Percentiles rank a stretch among this genome's conserved stretches.
These are phyloP conservation scores for Stagonosporopsis cucurbitacearum DNA, from an alignment of 2,329 filamentous ascomycete species.

Conservation along the genomic window DNA sequence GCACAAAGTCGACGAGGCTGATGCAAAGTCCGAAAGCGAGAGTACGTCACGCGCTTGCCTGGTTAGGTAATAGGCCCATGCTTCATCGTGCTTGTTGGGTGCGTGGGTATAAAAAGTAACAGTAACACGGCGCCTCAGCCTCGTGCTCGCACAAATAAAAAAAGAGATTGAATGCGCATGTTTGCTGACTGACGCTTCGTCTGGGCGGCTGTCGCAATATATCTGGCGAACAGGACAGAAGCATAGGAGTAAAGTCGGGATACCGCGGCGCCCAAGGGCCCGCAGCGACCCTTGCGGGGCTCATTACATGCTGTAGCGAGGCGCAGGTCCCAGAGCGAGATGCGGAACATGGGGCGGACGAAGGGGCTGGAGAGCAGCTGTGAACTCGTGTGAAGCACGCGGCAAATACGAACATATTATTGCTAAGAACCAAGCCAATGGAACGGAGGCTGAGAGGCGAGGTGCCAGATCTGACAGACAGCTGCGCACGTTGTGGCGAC, in stretches of 20 bases:
- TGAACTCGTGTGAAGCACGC: background rate
- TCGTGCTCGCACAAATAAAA: conserved; percentile 14
- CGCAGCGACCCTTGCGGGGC: conserved; percentile 14
- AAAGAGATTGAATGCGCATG: conserved; percentile 14
- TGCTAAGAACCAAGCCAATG: conserved; percentile 10
- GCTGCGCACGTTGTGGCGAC: conserved; percentile 28
- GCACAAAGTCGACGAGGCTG: conserved; percentile 8
- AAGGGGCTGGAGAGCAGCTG: conserved; percentile 4
- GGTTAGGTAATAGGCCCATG: background rate
- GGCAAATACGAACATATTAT: conserved; percentile 8
- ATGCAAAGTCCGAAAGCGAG: conserved; percentile 9
- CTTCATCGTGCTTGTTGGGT: conserved; percentile 2
- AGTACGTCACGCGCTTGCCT: conserved; percentile 18
- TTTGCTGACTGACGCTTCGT: background rate
- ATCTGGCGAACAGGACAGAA: background rate
- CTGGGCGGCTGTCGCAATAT: background rate
- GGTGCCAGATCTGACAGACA: conserved; percentile 2
- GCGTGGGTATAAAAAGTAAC: conserved; percentile 17
- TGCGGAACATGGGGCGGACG: conserved; percentile 8
- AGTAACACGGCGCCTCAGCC: conserved; percentile 14
- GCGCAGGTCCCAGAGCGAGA: conserved; percentile 17
- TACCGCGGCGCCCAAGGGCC: conserved; percentile 8
- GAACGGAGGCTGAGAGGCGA: background rate
- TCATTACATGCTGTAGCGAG: conserved; percentile 14
- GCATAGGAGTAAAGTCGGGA: background rate